These are phyloP conservation scores for Dispira simplex DNA, from an alignment of 192 early-diverging fungal genomes.

Conservation along the genomic window DNA sequence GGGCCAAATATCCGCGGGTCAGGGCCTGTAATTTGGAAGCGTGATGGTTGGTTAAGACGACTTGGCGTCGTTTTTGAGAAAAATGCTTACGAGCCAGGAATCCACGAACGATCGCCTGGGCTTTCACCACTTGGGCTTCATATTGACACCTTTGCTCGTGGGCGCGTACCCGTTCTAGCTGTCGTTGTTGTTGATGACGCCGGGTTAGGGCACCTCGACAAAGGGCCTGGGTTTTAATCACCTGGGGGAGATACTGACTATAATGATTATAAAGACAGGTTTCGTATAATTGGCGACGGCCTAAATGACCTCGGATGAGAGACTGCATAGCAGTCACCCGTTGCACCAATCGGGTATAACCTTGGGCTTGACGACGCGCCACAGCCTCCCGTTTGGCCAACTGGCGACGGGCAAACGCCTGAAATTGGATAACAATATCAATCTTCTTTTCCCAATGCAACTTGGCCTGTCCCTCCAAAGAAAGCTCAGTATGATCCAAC, in stretches of 20 bases:
- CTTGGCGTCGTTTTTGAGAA: too few species aligned
- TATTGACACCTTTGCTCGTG: constrained; percentile 4
- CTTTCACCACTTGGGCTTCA: constrained; percentile 17
- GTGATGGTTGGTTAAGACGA: too few species aligned
- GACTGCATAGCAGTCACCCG: constrained; percentile 33
- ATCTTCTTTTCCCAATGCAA: constrained; percentile 21
- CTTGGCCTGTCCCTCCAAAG: not conserved
- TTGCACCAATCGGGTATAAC: constrained; percentile 35
- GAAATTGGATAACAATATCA: constrained; percentile 30
- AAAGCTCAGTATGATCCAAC: not conserved
- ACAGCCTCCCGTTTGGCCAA: constrained; percentile 18
- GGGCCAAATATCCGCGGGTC: constrained; percentile 29
- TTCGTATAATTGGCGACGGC: constrained; percentile 20
- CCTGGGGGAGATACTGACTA: not conserved
- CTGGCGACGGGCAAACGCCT: constrained; percentile 23
- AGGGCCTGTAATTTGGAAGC: too few species aligned
- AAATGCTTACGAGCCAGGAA: constrained; percentile 17
- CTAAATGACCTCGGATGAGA: constrained; percentile 35
- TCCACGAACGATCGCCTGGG: constrained; percentile 53
- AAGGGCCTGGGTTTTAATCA: constrained; percentile 21
- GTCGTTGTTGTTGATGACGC: constrained; percentile 24
- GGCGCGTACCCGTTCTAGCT: constrained; percentile 18
- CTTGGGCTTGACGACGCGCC: constrained; percentile 29
- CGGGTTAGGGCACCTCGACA: constrained; percentile 28
- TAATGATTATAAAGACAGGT: not conserved